These are phyloP conservation scores for Biscogniauxia marginata DNA, from an alignment of 2,329 filamentous ascomycete species.

Conservation along the genomic window DNA sequence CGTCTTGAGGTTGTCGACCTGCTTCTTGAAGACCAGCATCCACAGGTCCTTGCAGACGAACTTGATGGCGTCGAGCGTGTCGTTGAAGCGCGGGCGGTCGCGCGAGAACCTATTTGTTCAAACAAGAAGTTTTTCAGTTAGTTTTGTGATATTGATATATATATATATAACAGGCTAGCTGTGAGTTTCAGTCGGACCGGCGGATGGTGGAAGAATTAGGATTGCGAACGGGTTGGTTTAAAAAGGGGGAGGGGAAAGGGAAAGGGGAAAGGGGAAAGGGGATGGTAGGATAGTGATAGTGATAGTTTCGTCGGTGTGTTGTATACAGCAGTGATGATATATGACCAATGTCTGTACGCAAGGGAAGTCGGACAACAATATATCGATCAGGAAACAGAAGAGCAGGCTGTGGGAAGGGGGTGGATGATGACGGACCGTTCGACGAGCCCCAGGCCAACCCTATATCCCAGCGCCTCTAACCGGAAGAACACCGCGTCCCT, in stretches of 20 bases:
- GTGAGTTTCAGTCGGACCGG: too few species aligned
- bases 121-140: neutral
- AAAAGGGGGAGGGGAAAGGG: neutral
- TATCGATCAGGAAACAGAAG: neutral
- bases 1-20: conserved; percentile 97
- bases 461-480: conserved; percentile 81
- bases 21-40: conserved; percentile 91
- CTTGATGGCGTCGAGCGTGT: conserved; percentile 94
- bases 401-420: neutral
- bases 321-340: too few species aligned
- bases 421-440: conserved; percentile 64
- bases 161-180: too few species aligned
- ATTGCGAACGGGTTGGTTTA: too few species aligned
- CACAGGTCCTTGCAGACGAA: conserved; percentile 98
- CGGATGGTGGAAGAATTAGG: too few species aligned
- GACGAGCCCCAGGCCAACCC: conserved; percentile 87
- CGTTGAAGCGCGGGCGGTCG: conserved; percentile 83
- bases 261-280: too few species aligned
- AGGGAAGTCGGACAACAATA: neutral
- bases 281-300: too few species aligned
- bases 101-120: conserved; percentile 71
- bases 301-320: too few species aligned
- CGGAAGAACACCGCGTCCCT: conserved; percentile 82
- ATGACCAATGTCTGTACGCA: too few species aligned
- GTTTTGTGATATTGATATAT: neutral